These are phyloP conservation scores for Rhizopus delemar DNA, from an alignment of 371 early-diverging fungal genomes.

Conservation along the genomic window DNA sequence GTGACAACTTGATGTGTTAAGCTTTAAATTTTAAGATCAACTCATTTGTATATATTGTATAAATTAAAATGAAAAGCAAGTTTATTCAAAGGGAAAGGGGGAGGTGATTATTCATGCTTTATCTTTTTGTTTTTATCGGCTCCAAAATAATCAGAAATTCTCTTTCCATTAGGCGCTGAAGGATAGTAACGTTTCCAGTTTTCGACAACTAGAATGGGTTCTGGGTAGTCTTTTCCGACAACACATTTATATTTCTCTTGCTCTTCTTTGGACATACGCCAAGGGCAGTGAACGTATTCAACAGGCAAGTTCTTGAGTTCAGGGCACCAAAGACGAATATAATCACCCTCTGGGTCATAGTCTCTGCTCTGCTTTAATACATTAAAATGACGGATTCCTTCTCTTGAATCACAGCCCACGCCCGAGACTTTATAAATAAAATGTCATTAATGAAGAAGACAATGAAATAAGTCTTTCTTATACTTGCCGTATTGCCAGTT, in stretches of 20 bases:
- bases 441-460: too few species aligned
- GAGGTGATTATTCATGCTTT: neutral
- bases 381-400: slow-evolving; percentile 42
- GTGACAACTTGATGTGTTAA: too few species aligned
- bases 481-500: slow-evolving; percentile 52
- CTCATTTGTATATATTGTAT: neutral
- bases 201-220: slow-evolving; percentile 25
- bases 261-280: slow-evolving; percentile 29
- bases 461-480: too few species aligned
- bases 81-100: neutral
- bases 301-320: slow-evolving; percentile 29
- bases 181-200: slow-evolving; percentile 24
- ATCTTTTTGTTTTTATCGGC: slow-evolving; percentile 3
- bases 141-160: slow-evolving; percentile 10
- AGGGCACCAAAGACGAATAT: slow-evolving; percentile 43
- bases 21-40: neutral
- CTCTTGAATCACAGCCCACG: slow-evolving; percentile 42
- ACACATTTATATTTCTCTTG: slow-evolving; percentile 20
- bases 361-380: slow-evolving; percentile 50
- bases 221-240: slow-evolving; percentile 29
- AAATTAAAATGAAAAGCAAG: neutral
- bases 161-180: neutral
- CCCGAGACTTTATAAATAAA: slow-evolving; percentile 25
- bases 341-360: slow-evolving; percentile 49
- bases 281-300: slow-evolving; percentile 36